A percentile compares a stretch with the other conserved stretches of the same genome.
phyloP scores from a whole-genome alignment of 176 grass and related monocot genomes.

The Carex littledalei region DNA sequence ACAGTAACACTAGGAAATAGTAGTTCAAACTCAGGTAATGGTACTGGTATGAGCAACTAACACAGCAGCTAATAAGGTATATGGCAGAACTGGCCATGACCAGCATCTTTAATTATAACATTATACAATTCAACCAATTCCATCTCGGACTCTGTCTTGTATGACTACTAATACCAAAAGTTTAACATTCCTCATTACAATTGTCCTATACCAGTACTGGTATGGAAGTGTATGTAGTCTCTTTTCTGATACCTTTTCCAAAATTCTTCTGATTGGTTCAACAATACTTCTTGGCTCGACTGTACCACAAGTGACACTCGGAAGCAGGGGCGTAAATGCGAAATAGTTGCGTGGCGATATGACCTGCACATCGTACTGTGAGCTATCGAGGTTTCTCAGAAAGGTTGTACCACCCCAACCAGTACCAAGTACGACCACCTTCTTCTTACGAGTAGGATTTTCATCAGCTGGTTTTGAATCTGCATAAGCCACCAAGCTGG shows the following conservation, averaged over 20 bases:
- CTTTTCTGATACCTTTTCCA: slow-evolving; percentile 55
- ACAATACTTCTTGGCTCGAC: slow-evolving; percentile 88
- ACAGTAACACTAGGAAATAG: background rate
- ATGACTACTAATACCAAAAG: background rate
- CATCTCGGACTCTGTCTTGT: background rate
- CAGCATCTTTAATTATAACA: background rate
- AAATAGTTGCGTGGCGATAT: slow-evolving; percentile 96
- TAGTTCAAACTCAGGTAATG: background rate
- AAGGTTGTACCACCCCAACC: slow-evolving; percentile 92
- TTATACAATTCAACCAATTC: background rate
- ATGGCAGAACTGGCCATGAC: background rate
- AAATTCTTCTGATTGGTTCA: slow-evolving; percentile 78
- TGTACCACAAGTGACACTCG: slow-evolving; percentile 88
- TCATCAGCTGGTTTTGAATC: slow-evolving; percentile 46
- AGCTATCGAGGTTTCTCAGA: slow-evolving; percentile 70
- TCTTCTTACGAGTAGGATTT: slow-evolving; percentile 52
- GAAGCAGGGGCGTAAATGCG: slow-evolving; percentile 79
- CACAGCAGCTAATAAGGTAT: background rate
- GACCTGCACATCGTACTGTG: slow-evolving; percentile 77
- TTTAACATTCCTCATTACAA: background rate
- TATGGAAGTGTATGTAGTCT: background rate
- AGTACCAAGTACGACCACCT: slow-evolving; percentile 80
- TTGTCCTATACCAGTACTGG: background rate
- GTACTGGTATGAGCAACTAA: background rate
- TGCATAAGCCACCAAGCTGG: slow-evolving; percentile 63